Percentiles rank a stretch among this genome's conserved stretches.
Evolutionary conservation across 176 grass and related monocot genomes (phyloP).

Genomic region (Aechmea fasciata): DNA sequence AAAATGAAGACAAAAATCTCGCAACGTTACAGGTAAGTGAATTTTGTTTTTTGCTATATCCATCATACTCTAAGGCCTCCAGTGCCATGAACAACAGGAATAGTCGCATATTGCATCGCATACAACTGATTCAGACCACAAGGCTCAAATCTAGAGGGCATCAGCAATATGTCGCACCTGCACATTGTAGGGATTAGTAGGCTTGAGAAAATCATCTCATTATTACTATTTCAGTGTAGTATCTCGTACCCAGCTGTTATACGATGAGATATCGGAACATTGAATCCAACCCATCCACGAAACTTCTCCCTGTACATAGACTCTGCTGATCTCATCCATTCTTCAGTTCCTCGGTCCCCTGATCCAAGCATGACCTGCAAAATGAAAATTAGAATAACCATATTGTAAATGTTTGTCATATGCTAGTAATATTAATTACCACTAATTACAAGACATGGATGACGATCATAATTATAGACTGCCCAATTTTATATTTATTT

Average conservation of each 20-base stretch:
- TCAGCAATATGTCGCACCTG: slow-evolving; percentile 95
- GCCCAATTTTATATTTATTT: no score
- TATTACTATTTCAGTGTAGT: slow-evolving; percentile 3
- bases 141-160: slow-evolving; percentile 97
- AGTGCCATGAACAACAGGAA: slow-evolving; percentile 89
- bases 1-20: slow-evolving; percentile 16
- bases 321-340: slow-evolving; percentile 85
- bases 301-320: slow-evolving; percentile 60
- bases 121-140: slow-evolving; percentile 97
- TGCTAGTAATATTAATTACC: background rate
- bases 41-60: background rate
- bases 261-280: slow-evolving; percentile 79
- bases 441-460: no score
- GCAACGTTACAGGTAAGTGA: background rate
- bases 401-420: background rate
- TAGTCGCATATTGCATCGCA: slow-evolving; percentile 87
- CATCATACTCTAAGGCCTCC: slow-evolving; percentile 87
- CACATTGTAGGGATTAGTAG: slow-evolving; percentile 11
- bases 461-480: no score
- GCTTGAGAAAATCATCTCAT: slow-evolving; percentile 13
- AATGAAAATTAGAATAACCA: slow-evolving; percentile 13
- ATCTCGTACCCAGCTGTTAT: slow-evolving; percentile 81
- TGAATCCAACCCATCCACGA: slow-evolving; percentile 98
- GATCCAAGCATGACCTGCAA: slow-evolving; percentile 95
- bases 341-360: slow-evolving; percentile 62